Percentiles rank a stretch among this genome's conserved stretches.
These are phyloP conservation scores for Claviceps sp. DNA, from an alignment of 2,329 filamentous ascomycete species.

Conservation along the genomic window DNA sequence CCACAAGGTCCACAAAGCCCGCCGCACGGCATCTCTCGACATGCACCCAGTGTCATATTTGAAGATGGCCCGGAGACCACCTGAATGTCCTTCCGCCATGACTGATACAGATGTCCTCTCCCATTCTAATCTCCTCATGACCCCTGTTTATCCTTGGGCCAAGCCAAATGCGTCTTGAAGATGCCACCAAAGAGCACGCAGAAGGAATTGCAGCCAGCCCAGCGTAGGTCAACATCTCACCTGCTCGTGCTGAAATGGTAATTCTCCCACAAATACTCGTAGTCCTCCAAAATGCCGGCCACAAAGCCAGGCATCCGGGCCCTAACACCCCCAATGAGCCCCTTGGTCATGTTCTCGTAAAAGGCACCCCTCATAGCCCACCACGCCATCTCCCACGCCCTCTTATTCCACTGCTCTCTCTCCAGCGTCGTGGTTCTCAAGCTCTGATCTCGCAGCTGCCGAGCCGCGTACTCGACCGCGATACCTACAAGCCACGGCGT, in stretches of 20 bases:
- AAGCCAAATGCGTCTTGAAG: no score
- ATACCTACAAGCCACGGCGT: constrained; percentile 82
- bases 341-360: constrained; percentile 82
- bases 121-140: no score
- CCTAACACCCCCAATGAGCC: constrained; percentile 57
- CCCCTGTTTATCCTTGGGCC: no score
- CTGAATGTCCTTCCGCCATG: no score
- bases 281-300: constrained; percentile 81
- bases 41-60: no score
- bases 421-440: constrained; percentile 77
- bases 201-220: background rate
- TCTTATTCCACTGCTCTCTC: constrained; percentile 74
- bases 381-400: constrained; percentile 86
- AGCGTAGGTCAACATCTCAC: constrained; percentile 9
- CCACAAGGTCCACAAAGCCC: no score
- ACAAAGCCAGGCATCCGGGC: constrained; percentile 70
- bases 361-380: constrained; percentile 96
- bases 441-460: constrained; percentile 66
- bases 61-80: no score
- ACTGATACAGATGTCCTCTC: no score
- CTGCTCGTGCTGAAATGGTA: constrained; percentile 71
- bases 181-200: no score
- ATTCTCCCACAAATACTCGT: constrained; percentile 95
- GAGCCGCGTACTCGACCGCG: constrained; percentile 71
- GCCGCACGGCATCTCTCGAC: no score